A percentile compares a stretch with the other conserved stretches of the same genome.
These are phyloP conservation scores for Oligophagozyma castellii DNA, from an alignment of 1,139 yeast genomes.

Conservation along the genomic window DNA sequence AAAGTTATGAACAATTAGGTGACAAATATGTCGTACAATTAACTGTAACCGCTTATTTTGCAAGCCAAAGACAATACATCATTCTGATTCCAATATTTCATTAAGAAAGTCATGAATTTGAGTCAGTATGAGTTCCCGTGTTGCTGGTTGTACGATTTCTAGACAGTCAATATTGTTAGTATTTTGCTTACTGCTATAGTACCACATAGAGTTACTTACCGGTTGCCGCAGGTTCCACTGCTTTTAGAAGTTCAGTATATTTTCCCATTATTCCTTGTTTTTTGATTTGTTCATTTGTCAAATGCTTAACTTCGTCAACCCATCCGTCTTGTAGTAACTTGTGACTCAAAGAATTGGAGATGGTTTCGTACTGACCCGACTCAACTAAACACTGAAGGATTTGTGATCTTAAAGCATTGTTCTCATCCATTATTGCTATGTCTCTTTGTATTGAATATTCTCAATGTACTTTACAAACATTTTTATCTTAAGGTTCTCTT, in stretches of 20 bases:
- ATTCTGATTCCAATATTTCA: slow-evolving; percentile 24
- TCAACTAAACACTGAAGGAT: slow-evolving; percentile 60
- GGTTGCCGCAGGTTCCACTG: slow-evolving; percentile 51
- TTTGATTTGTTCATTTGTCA: slow-evolving; percentile 36
- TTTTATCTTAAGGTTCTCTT: too few relatives aligned
- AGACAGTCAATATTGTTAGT: slow-evolving; percentile 1
- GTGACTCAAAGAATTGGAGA: slow-evolving; percentile 46
- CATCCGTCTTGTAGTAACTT: slow-evolving; percentile 70
- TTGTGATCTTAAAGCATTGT: slow-evolving; percentile 44
- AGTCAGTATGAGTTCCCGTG: slow-evolving; percentile 44
- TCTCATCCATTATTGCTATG: slow-evolving; percentile 23
- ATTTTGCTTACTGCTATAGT: too few relatives aligned
- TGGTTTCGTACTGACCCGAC: slow-evolving; percentile 66
- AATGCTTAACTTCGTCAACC: slow-evolving; percentile 58
- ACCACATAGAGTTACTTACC: too few relatives aligned
- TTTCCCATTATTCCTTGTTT: slow-evolving; percentile 25
- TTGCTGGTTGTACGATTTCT: slow-evolving; percentile 51
- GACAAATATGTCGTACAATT: background rate
- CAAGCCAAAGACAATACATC: too few relatives aligned
- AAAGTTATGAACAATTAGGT: too few relatives aligned
- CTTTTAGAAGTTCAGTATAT: slow-evolving; percentile 39
- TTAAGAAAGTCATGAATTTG: slow-evolving; percentile 53
- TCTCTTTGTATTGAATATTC: slow-evolving; percentile 3
- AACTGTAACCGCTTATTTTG: too few relatives aligned
- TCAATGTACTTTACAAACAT: slow-evolving; percentile 1